Base-by-base conservation (phyloP, 805 yeast genomes). In the Schwanniomyces pseudopolymorphus region DNA sequence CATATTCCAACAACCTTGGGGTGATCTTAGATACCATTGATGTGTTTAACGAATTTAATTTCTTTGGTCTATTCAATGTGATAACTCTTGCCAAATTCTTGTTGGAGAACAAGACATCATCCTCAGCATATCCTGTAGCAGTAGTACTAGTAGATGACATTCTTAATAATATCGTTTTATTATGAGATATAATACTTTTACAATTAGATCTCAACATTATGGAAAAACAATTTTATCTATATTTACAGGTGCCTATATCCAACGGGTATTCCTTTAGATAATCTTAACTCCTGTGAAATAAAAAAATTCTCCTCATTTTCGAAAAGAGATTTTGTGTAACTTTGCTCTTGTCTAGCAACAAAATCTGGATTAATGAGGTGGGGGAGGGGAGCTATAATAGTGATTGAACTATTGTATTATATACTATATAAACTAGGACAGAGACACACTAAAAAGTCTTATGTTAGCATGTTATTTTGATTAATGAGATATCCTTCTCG, bases 41-140 rank as follows among this genome's bases (percentile, higher is more conserved):
- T 21, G 79, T 72, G 64, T 82, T 86, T 55, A 92, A 74, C 4
- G 98, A 92, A 70, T 92, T 94, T 60, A 94, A 79, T 63, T 92
- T 92, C 45, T 74, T 63, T 19, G 91, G 84, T 49, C 98, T 80
- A 72, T 92, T 89, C 53, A 92, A 74, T 7, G 86, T 78, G 55
- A 91, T 73, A 31, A 87, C 70, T 51, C 97, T 80, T 10, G 94
- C 83, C 41, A 83, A 79, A 56, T 83, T 81, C 49, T 75, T 69
- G 56, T 81, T 76, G 48, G 74, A 61, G 66, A 87, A 87, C 47
- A 83, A 72, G 17, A 87, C 94, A 50, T 83, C 88, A 46, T 66
- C 74, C 39, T 63, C 65, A 22, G 64, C 68, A 48, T 63, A 54
- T 35, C 57, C 60, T 35, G 42, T 41, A 28, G 46, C 33, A 26